Percentiles rank a stretch among this genome's conserved stretches.
phyloP scores from a whole-genome alignment of 1,139 yeast genomes.

The Suhomyces yuchorum region DNA sequence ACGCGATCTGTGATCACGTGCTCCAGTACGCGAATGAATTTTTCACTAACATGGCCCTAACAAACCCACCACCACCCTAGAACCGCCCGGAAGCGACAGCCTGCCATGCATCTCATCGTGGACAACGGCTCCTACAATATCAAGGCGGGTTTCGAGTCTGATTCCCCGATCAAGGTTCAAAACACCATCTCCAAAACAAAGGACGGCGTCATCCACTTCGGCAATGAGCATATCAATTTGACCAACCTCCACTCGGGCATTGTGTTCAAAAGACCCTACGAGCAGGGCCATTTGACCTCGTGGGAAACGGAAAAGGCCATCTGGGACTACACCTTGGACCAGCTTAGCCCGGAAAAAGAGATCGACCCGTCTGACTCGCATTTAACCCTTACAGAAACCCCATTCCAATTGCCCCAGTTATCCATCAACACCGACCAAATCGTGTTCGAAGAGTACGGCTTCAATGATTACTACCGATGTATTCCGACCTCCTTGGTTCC shows the following conservation, averaged over 20 bases:
- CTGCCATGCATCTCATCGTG: conserved; percentile 39
- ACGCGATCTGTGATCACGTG: no score
- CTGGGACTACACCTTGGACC: conserved; percentile 76
- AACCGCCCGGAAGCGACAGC: background rate
- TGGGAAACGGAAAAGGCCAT: conserved; percentile 94
- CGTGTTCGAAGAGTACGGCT: conserved; percentile 90
- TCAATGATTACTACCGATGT: conserved; percentile 63
- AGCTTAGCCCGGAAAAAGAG: conserved; percentile 33
- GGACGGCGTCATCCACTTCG: conserved; percentile 74
- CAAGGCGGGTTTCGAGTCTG: conserved; percentile 66
- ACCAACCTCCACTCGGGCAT: conserved; percentile 79
- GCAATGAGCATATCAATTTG: conserved; percentile 61
- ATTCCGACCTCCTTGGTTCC: conserved; percentile 71
- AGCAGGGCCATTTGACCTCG: conserved; percentile 82
- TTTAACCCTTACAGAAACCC: conserved; percentile 71
- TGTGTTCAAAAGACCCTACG: conserved; percentile 77
- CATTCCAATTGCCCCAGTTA: conserved; percentile 79
- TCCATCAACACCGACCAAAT: conserved; percentile 89
- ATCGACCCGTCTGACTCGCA: conserved; percentile 51
- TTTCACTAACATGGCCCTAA: no score
- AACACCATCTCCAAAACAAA: conserved; percentile 76
- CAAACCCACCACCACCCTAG: background rate
- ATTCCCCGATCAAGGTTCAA: conserved; percentile 45
- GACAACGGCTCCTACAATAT: conserved; percentile 90
- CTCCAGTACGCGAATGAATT: no score